Base-by-base conservation (phyloP, 2,329 filamentous ascomycete genomes). In the Aspergillus niger region DNA sequence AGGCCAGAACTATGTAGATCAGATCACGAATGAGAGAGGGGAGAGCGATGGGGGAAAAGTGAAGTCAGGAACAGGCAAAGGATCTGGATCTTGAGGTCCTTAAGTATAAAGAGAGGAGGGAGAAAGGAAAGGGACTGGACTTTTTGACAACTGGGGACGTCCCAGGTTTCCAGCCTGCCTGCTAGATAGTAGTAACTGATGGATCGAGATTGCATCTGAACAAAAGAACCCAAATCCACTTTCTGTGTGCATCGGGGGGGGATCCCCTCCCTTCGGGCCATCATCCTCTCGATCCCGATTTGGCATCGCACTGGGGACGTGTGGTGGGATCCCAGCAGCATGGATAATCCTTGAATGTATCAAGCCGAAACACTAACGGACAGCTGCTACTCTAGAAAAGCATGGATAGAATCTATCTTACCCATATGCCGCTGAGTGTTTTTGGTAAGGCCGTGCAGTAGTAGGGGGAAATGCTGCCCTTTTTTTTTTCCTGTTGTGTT, bases 341-440 rank as follows among this genome's bases (percentile, higher is more conserved):
- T 68, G 64, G 64, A 65, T 68, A 58, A 67, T 67, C 66, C 65
- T 61, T 64, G 64, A 64, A 58, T 60, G 62, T 63, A 65, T 65
- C 63, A 66, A 63, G 63, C 63, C 66, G 64, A 68, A 68, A 68
- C 66, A 62, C 53, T 32, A 61, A 57, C 47, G 47, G 54, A 60
- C 59, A 57, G 57, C 59, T 57, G 52, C 61, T 36, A 36, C 32
- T 36, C 32, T 60, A 62, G 26, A 63, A 61, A 60, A 58, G 55
- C 64, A 62, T 59, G 55, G 59, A 61, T 61, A 57, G 53, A 57
- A 50, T 24, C 41, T 44, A 44, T 22, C 20, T 36, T 44, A 50
- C 24, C 26, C 26, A 50, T 50, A 26, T 60, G 55, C 57, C 44
- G 57, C 60, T 65, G 65, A 60, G 66, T 55, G 57, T 61, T 58